Evolutionary conservation across 2,329 filamentous ascomycete species (phyloP).

Genomic region (Raffaelea arxii): DNA sequence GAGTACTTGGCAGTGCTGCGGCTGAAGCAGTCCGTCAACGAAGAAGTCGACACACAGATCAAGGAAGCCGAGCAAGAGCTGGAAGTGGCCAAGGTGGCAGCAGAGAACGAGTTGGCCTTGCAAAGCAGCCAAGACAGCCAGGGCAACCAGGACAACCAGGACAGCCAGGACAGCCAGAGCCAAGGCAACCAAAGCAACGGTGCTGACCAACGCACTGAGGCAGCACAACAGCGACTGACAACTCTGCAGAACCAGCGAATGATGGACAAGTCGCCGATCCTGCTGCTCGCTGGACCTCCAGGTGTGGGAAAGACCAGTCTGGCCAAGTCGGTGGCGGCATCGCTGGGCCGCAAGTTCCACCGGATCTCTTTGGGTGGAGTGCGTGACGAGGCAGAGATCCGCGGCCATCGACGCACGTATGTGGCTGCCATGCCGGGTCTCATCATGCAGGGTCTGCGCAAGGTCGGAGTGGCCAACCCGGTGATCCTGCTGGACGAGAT

Average conservation of each 20-base stretch:
- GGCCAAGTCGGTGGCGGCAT: slow-evolving; percentile 84
- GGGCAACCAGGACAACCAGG: too few species aligned
- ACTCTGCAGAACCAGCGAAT: slow-evolving; percentile 72
- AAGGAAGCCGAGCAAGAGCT: slow-evolving; percentile 52
- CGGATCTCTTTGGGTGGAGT: slow-evolving; percentile 94
- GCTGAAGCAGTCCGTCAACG: slow-evolving; percentile 84
- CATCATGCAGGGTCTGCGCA: slow-evolving; percentile 87
- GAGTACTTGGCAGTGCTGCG: slow-evolving; percentile 96
- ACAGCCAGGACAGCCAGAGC: too few species aligned
- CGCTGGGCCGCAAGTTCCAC: slow-evolving; percentile 90
- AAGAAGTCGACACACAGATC: slow-evolving; percentile 72
- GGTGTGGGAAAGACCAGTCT: slow-evolving; percentile 95
- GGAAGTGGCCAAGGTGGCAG: slow-evolving; percentile 31
- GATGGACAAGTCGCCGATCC: slow-evolving; percentile 91
- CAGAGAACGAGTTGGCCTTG: slow-evolving; percentile 14
- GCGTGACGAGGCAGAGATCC: slow-evolving; percentile 91
- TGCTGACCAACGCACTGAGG: not conserved
- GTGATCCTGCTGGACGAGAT: slow-evolving; percentile 96
- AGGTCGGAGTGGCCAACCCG: slow-evolving; percentile 90
- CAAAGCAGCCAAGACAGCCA: slow-evolving; percentile 19
- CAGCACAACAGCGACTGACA: slow-evolving; percentile 34
- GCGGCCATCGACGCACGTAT: slow-evolving; percentile 89
- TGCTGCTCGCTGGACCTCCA: slow-evolving; percentile 85
- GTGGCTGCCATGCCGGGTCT: slow-evolving; percentile 98
- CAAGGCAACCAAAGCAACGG: not conserved